These are phyloP conservation scores for Ogataea thermomethanolica DNA, from an alignment of 805 yeast species.

Conservation along the genomic window DNA sequence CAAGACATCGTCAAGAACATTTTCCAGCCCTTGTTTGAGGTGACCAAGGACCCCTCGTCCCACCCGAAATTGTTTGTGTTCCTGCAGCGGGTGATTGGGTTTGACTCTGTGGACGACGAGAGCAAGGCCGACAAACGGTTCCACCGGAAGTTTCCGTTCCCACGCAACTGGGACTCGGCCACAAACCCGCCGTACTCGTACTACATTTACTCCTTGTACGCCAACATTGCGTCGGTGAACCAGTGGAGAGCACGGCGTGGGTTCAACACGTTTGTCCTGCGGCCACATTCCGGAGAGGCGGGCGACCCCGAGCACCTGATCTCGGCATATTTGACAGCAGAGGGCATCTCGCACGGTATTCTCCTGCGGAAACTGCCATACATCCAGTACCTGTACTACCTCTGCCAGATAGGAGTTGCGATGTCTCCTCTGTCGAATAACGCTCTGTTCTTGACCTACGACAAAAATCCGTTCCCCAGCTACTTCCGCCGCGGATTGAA, in stretches of 20 bases:
- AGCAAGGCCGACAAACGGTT: constrained; percentile 83
- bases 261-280: constrained; percentile 83
- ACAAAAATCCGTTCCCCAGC: constrained; percentile 90
- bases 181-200: constrained; percentile 97
- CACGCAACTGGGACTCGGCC: constrained; percentile 72
- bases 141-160: constrained; percentile 81
- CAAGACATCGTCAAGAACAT: constrained; percentile 74
- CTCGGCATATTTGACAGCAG: constrained; percentile 82
- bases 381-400: constrained; percentile 86
- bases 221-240: constrained; percentile 83
- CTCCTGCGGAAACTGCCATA: constrained; percentile 89
- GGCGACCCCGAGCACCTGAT: constrained; percentile 98
- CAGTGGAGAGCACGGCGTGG: constrained; percentile 74
- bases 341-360: constrained; percentile 95
- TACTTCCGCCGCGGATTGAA: constrained; percentile 93
- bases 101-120: constrained; percentile 98
- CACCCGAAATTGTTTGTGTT: constrained; percentile 92
- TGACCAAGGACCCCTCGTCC: constrained; percentile 72
- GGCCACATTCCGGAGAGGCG: constrained; percentile 99
- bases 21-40: constrained; percentile 88
- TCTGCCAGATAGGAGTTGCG: constrained; percentile 95
- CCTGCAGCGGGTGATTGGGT: constrained; percentile 91
- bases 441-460: constrained; percentile 92
- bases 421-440: constrained; percentile 98
- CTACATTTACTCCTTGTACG: constrained; percentile 82